Evolutionary conservation across 306 rosid genomes (phyloP).

Genomic region (Pyrus pyrifolia): DNA sequence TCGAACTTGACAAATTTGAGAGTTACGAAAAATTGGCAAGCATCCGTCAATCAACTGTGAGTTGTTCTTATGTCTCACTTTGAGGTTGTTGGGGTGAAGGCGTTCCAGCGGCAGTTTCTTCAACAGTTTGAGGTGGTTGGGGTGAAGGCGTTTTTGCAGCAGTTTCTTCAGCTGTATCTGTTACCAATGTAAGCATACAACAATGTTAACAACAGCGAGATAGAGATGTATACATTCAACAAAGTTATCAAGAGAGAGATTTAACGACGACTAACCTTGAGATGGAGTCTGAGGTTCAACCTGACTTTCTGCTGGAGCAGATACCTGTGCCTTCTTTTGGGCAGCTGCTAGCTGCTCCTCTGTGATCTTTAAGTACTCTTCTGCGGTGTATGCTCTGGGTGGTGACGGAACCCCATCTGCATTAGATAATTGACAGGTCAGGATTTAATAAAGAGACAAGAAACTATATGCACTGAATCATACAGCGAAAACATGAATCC

Average conservation of each 20-base stretch:
- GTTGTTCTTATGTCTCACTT: constrained; percentile 19
- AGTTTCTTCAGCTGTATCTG: constrained; percentile 38
- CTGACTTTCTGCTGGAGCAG: constrained; percentile 31
- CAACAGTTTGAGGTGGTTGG: constrained; percentile 38
- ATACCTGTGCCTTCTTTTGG: constrained; percentile 39
- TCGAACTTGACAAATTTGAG: not conserved
- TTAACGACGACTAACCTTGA: constrained; percentile 42
- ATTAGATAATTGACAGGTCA: constrained; percentile 5
- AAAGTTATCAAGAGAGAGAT: not conserved
- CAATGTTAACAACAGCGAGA: not conserved
- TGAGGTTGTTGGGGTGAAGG: constrained; percentile 34
- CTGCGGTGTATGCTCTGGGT: constrained; percentile 57
- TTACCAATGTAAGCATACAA: constrained; percentile 2
- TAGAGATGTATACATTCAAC: not conserved
- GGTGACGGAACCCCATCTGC: constrained; percentile 44
- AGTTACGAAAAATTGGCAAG: not conserved
- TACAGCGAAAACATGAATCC: not conserved
- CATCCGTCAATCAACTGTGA: not conserved
- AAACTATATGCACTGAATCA: not conserved
- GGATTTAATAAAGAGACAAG: constrained; percentile 5
- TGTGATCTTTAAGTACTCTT: constrained; percentile 76
- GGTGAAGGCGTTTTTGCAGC: constrained; percentile 24
- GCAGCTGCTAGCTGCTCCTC: constrained; percentile 75
- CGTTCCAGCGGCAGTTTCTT: constrained; percentile 34
- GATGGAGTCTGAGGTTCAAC: constrained; percentile 33